These are phyloP conservation scores for Epichloe glyceriae DNA, from an alignment of 2,329 filamentous ascomycete species.

Conservation along the genomic window DNA sequence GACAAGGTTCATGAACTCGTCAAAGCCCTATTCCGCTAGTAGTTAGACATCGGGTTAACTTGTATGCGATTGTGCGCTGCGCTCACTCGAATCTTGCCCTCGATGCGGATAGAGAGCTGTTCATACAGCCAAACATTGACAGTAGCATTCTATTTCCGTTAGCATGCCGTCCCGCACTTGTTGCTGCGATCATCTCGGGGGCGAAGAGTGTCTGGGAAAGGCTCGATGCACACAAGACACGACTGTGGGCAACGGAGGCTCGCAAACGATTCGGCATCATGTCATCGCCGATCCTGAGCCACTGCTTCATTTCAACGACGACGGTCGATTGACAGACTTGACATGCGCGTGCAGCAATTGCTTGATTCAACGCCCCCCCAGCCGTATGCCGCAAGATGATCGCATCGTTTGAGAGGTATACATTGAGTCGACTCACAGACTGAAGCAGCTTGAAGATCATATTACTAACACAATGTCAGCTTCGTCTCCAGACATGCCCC, in stretches of 20 bases:
- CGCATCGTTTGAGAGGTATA: neutral
- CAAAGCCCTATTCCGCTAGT: conserved; percentile 57
- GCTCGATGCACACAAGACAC: neutral
- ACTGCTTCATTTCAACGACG: too few relatives aligned
- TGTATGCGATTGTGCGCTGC: neutral
- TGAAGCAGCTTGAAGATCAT: conserved; percentile 66
- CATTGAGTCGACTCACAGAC: conserved; percentile 22
- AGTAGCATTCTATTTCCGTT: conserved; percentile 50
- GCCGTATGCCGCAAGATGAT: neutral
- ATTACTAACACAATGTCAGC: conserved; percentile 25
- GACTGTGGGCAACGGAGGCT: too few relatives aligned
- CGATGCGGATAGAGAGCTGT: conserved; percentile 84
- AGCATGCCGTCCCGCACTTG: conserved; percentile 10
- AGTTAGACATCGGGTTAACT: neutral
- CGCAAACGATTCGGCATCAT: too few relatives aligned
- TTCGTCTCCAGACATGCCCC: neutral
- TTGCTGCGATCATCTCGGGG: neutral
- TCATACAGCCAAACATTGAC: conserved; percentile 97
- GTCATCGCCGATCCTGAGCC: too few relatives aligned
- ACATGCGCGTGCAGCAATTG: neutral
- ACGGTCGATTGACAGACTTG: neutral
- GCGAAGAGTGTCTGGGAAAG: too few relatives aligned
- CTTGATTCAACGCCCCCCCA: neutral
- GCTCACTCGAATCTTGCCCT: conserved; percentile 85
- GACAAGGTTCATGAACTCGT: conserved; percentile 99